Percentiles rank a stretch among this genome's conserved stretches.
phyloP scores from a whole-genome alignment of 1,139 yeast species.

The Trichomonascaceae sp. region DNA sequence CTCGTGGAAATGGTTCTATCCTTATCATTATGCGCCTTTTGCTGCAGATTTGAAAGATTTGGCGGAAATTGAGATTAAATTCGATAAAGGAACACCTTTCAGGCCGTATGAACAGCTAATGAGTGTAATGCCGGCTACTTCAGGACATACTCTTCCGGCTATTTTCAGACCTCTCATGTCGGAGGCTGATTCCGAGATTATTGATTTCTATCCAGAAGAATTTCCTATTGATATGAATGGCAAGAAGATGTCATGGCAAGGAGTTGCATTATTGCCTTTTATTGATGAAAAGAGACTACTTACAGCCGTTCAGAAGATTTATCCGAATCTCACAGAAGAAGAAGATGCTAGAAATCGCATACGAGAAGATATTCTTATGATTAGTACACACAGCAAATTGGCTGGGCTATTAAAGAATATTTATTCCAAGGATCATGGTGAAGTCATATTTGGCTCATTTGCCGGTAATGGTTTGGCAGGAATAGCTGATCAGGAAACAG shows the following conservation, averaged over 20 bases:
- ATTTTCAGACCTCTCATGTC: slow-evolving; percentile 82
- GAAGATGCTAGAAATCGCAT: slow-evolving; percentile 58
- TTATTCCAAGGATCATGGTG: slow-evolving; percentile 29
- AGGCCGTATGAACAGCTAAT: slow-evolving; percentile 92
- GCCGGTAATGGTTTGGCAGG: slow-evolving; percentile 65
- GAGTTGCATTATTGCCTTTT: slow-evolving; percentile 83
- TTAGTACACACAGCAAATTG: slow-evolving; percentile 24
- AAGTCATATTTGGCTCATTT: slow-evolving; percentile 40
- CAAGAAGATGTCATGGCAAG: slow-evolving; percentile 92
- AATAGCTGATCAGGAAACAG: slow-evolving; percentile 39
- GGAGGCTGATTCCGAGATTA: slow-evolving; percentile 70
- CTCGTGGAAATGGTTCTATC: slow-evolving; percentile 98
- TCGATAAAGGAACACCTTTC: slow-evolving; percentile 74
- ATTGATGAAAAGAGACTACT: slow-evolving; percentile 77
- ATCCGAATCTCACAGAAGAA: slow-evolving; percentile 56
- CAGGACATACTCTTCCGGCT: slow-evolving; percentile 84
- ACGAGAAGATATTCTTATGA: slow-evolving; percentile 32
- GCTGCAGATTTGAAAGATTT: slow-evolving; percentile 76
- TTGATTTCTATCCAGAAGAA: slow-evolving; percentile 86
- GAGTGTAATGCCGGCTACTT: slow-evolving; percentile 97
- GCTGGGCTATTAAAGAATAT: slow-evolving; percentile 22
- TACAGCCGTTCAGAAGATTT: slow-evolving; percentile 58
- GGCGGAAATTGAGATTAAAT: slow-evolving; percentile 53
- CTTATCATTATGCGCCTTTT: slow-evolving; percentile 97
- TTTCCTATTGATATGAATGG: slow-evolving; percentile 95